Percentiles rank a stretch among this genome's conserved stretches.
phyloP scores from a whole-genome alignment of 1,284 basidiomycete species.

The Melampsora americana region DNA sequence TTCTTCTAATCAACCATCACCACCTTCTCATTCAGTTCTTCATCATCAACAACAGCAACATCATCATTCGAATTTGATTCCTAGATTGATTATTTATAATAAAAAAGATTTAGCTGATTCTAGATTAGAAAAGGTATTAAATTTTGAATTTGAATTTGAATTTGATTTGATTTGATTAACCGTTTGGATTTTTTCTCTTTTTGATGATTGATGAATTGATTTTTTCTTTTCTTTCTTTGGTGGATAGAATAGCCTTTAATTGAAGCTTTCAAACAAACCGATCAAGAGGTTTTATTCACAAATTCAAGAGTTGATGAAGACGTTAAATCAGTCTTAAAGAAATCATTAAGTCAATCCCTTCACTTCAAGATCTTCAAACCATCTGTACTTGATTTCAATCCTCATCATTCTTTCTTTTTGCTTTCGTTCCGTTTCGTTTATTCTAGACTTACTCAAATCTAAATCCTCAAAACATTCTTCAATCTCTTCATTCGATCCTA shows the following conservation, averaged over 20 bases:
- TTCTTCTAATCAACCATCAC: not conserved
- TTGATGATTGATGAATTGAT: not conserved
- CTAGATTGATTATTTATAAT: constrained; percentile 85
- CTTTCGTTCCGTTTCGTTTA: too few species aligned
- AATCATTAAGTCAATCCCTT: constrained; percentile 15
- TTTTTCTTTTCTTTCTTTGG: constrained; percentile 7
- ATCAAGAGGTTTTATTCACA: constrained; percentile 33
- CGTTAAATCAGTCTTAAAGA: constrained; percentile 10
- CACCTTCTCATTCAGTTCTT: not conserved
- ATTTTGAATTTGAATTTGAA: not conserved
- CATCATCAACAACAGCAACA: too few species aligned
- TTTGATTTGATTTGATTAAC: not conserved
- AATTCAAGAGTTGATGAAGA: constrained; percentile 37
- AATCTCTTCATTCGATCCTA: too few species aligned
- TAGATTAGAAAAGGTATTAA: constrained; percentile 71
- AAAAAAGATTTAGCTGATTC: constrained; percentile 86
- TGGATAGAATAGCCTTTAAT: constrained; percentile 26
- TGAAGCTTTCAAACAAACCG: constrained; percentile 20
- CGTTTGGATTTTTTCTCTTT: too few species aligned
- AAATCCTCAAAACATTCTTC: too few species aligned
- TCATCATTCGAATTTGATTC: too few species aligned
- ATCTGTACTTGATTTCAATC: too few species aligned
- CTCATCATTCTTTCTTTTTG: too few species aligned
- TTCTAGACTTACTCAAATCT: constrained; percentile 4
- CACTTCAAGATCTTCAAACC: too few species aligned